Conservation (phyloP, 371 early-diverging fungal genomes). For the Batrachochytrium dendrobatidis region DNA sequence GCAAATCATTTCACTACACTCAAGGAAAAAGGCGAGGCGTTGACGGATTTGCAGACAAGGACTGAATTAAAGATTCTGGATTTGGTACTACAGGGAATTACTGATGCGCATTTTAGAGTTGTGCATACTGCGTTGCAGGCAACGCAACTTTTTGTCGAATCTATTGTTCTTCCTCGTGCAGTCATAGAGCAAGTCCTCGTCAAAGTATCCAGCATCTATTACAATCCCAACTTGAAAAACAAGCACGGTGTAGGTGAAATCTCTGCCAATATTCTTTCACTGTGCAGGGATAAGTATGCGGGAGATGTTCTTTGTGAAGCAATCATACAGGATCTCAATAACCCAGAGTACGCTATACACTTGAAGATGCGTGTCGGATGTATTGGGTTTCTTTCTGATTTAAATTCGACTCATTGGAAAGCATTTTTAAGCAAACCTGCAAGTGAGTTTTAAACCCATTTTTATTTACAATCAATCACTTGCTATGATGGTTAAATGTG, state of each 20-base stretch:
- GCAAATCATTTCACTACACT: not conserved
- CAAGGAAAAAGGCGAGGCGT: not conserved
- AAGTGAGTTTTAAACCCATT: not conserved
- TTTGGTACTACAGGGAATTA: slow-evolving; percentile 9
- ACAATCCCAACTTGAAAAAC: slow-evolving; percentile 2
- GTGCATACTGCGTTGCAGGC: slow-evolving; percentile 3
- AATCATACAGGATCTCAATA: slow-evolving; percentile 12
- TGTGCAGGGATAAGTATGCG: slow-evolving; percentile 7
- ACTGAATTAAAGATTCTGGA: slow-evolving; percentile 7
- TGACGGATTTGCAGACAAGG: not conserved
- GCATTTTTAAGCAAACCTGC: not conserved
- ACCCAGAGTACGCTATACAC: slow-evolving; percentile 14
- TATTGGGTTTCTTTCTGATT: slow-evolving; percentile 14
- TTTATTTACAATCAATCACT: not conserved
- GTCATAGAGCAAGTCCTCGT: slow-evolving; percentile 10
- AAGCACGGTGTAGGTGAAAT: slow-evolving; percentile 7
- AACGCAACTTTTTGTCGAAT: slow-evolving; percentile 2
- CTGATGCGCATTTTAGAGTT: slow-evolving; percentile 15
- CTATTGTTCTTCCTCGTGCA: slow-evolving; percentile 9
- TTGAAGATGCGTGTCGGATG: slow-evolving; percentile 15
- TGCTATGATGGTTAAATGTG: not conserved
- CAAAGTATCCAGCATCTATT: not conserved
- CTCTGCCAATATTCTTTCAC: slow-evolving; percentile 2
- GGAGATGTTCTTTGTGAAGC: slow-evolving; percentile 9
- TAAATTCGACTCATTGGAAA: slow-evolving; percentile 18